phyloP scores from a whole-genome alignment of 305 asterid genomes.

The Solanum hybrid region DNA sequence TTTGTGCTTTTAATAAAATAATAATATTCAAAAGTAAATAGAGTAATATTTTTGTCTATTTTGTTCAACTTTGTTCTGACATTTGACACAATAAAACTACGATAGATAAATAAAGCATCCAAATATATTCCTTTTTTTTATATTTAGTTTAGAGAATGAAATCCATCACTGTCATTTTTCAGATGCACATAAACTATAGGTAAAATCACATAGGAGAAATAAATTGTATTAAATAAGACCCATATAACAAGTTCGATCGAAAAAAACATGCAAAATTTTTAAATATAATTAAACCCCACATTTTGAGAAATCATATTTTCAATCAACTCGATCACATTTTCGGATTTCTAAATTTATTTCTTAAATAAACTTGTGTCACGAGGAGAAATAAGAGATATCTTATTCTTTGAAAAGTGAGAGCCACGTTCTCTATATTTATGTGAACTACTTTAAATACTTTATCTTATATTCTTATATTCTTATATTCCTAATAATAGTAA shows the following conservation, averaged over 20 bases:
- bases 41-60: background rate
- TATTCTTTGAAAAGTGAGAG: background rate
- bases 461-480: background rate
- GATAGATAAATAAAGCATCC: background rate
- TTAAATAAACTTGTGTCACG: background rate
- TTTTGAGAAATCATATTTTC: background rate
- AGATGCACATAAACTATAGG: background rate
- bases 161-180: background rate
- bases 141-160: background rate
- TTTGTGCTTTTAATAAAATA: background rate
- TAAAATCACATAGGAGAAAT: background rate
- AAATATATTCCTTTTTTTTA: background rate
- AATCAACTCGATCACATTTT: background rate
- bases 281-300: background rate
- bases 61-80: background rate
- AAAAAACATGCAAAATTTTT: background rate
- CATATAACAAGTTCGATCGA: background rate
- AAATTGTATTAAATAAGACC: background rate
- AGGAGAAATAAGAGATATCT: background rate
- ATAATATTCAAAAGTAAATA: background rate
- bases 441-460: background rate
- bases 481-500: background rate
- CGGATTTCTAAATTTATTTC: background rate
- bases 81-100: background rate
- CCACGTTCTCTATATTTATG: background rate